These are phyloP conservation scores for Colletotrichum cuscutae DNA, from an alignment of 2,329 filamentous ascomycete genomes.

Conservation along the genomic window DNA sequence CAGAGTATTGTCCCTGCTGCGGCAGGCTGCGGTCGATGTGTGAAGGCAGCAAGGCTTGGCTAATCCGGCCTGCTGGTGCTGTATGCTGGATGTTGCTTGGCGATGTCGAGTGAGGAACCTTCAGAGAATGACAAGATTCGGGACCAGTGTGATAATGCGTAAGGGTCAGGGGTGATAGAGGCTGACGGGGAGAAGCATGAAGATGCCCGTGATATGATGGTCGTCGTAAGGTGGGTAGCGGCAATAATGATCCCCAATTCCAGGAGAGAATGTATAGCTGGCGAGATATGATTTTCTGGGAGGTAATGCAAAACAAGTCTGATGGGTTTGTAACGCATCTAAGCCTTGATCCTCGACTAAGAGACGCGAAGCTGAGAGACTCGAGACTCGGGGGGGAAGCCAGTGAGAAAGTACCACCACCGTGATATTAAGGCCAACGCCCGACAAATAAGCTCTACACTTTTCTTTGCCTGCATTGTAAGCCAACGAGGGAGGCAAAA, in stretches of 20 bases:
- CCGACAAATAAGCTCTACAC: not conserved
- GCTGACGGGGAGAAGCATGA: slow-evolving; percentile 3
- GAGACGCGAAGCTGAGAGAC: not conserved
- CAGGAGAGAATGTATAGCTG: slow-evolving; percentile 8
- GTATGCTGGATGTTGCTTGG: not conserved
- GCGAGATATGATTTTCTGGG: slow-evolving; percentile 2
- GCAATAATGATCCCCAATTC: not conserved
- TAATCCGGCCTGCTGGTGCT: slow-evolving; percentile 5
- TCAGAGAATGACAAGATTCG: not conserved
- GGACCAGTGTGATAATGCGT: not conserved
- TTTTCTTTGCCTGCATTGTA: not conserved
- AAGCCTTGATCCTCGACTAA: not conserved
- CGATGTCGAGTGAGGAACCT: not conserved
- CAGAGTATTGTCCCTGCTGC: not conserved
- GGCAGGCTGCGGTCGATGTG: not conserved
- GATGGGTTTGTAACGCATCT: slow-evolving; percentile 14
- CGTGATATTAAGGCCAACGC: not conserved
- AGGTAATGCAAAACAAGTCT: slow-evolving; percentile 20
- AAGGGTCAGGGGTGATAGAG: not conserved
- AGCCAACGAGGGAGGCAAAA: not conserved
- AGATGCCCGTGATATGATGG: slow-evolving; percentile 22
- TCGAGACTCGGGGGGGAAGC: not conserved
- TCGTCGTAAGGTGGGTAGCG: slow-evolving; percentile 11
- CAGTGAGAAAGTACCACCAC: not conserved
- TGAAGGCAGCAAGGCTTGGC: not conserved